Base-by-base conservation (phyloP, 768 basidiomycete species). In the Suillus plorans region DNA sequence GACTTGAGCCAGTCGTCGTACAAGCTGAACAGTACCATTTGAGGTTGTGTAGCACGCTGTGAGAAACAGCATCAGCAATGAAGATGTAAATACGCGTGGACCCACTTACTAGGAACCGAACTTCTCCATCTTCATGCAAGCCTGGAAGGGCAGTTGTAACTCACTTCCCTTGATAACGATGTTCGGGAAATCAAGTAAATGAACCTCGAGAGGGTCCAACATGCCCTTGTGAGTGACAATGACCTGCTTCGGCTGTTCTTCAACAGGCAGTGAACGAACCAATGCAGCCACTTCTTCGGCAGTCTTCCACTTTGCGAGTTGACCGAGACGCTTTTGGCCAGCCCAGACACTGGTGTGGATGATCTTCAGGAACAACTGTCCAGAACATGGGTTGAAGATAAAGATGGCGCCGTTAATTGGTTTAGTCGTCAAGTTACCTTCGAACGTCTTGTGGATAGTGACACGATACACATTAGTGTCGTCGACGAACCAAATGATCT, bases 311-410 rank as follows among this genome's bases (percentile, higher is more conserved):
- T 99, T 99, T 44, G 97, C 97, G 60, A 99, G 85, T 78, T 99
- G 97, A 64, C 97, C 97, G 59, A 99, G 88, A 90, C 97, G 97
- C 78, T 99, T 99, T 79, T 99, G 97, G 73, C 97, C 97, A 63
- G 97, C 97, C 97, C 97, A 99, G n/a, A 99, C 97, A 72, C 96
- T 98, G 3, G 97, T 99, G 76, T 99, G 97, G 67, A 99, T 99
- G 78, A 99, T 91, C 83, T 99, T 99, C 77, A 99, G 78, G 89
- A 99, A 99, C 42, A 99, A 79, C 72, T 99, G 97, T 36, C 97
- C 97, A 34, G 97, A 97, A 60, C 97, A 91, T 69, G 97, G 97
- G 80, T 99, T 99, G 85, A 99, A 99, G 74, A 99, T 99, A 82
- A 98, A 97, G 78, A 97, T 97, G 8, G 95, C 95, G 34, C 94